phyloP scores from a whole-genome alignment of 148 eudicot species.

The Rhododendron ferrugineum region DNA sequence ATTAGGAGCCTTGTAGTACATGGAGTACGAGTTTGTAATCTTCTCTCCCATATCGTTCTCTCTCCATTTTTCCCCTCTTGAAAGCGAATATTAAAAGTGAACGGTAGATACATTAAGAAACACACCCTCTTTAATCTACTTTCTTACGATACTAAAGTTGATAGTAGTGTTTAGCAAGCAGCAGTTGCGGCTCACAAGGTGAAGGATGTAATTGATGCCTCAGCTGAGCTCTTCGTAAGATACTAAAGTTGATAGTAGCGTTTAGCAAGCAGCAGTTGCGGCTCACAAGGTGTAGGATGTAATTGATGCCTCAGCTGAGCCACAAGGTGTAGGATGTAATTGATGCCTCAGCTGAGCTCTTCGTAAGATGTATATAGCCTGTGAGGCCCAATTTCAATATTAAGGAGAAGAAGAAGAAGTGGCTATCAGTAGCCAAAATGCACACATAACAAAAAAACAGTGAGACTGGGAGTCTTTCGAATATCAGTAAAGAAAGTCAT shows the following conservation, averaged over 20 bases:
- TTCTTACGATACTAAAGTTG: no score
- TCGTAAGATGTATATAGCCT: neutral
- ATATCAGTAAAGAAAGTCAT: no score
- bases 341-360: neutral
- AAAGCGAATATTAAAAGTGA: no score
- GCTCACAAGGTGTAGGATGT: neutral
- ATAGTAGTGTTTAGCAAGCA: neutral
- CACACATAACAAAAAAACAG: neutral
- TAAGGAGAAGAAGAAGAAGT: no score
- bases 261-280: neutral
- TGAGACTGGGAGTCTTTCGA: neutral
- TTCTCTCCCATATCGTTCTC: no score
- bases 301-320: neutral
- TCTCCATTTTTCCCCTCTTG: no score
- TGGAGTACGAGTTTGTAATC: neutral
- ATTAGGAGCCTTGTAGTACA: neutral
- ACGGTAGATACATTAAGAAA: no score
- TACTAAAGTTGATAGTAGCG: no score
- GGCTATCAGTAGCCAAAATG: neutral
- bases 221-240: neutral
- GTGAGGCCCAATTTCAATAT: no score
- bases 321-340: no score
- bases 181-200: neutral
- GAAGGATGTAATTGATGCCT: neutral
- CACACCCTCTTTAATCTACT: no score